Evolutionary conservation across 257 asterid genomes (phyloP), one percentile per base, ranked within the genome.

Genomic region (Dorcoceras hygrometricum): DNA sequence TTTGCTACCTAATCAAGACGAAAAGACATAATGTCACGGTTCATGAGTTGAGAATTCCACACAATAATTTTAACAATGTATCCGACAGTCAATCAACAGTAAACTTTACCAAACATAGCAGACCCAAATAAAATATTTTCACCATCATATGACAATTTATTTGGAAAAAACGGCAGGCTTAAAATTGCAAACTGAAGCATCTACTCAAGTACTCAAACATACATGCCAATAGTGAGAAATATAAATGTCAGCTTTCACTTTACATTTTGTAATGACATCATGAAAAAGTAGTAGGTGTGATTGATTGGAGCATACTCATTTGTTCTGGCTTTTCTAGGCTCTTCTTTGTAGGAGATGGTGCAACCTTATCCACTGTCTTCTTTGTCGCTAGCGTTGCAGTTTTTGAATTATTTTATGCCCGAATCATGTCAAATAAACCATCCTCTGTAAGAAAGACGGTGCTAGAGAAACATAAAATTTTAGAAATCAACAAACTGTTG

Each of bases 401-500:
- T 71, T 70, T 81, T 70, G 87, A 79, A 73, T 82, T 86, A 67
- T 78, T 81, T 69, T 97, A 88, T 78, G 89, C 79, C 55, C 86
- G 87, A 78, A 93, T 86, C 84, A 82, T 81, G 65, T 86, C 96
- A 71, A 94, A 86, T 53, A 94, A 78, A 66, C 96, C 95, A 82
- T 94, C 99, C 84, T 93, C 99, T 2, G 95, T 90, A 46, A 93
- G 84, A 73, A 93, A 88, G 24, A 66, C n/a, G 74, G 99, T 93
- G 63, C 97, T 93, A 81, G 63, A 68, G 43, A 73, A 66, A 67
- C 10, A 71, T 23, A 71, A 36, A 46, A 56, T 58, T 50, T 64
- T 18, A 32, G 60, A 57, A n/a, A 28, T 65, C 28, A 70, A 63
- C 23, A 56, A 65, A 69, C 36, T 46, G 39, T 76, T 54, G 19